Conservation (phyloP, 1,284 basidiomycete species). For the Cryptococcus sp. region DNA sequence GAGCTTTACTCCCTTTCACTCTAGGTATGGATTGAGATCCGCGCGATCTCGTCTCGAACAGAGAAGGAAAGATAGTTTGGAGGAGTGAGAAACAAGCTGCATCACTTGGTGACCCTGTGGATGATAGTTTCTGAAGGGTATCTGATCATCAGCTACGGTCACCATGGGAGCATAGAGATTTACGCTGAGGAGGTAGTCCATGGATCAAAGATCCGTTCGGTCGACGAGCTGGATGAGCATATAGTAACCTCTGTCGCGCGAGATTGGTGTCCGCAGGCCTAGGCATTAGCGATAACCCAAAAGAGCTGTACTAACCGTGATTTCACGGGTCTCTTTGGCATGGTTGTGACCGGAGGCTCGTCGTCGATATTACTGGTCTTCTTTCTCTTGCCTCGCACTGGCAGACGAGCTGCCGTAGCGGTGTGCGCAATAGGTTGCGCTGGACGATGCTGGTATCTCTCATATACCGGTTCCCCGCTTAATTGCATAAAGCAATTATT, state of each 20-base stretch:
- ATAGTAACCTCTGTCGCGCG: constrained; percentile 40
- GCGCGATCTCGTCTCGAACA: constrained; percentile 6
- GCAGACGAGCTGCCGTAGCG: too few relatives aligned
- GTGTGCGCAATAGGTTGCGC: neutral
- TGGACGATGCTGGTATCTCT: constrained; percentile 20
- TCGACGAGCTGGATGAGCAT: constrained; percentile 29
- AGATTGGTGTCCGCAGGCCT: constrained; percentile 24
- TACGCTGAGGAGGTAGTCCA: constrained; percentile 42
- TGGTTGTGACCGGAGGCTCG: too few relatives aligned
- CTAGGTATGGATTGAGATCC: constrained; percentile 2
- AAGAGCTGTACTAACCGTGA: neutral
- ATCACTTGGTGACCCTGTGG: constrained; percentile 4
- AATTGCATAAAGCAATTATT: constrained; percentile 52
- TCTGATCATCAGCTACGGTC: constrained; percentile 19
- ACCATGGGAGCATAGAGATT: neutral
- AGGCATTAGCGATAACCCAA: constrained; percentile 4
- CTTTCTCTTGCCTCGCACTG: neutral
- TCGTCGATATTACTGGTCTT: neutral
- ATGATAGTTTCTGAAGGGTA: constrained; percentile 27
- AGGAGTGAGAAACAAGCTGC: constrained; percentile 7
- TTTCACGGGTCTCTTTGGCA: too few relatives aligned
- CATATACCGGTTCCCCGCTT: constrained; percentile 47
- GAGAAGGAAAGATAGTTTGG: constrained; percentile 16
- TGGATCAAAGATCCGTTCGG: constrained; percentile 12
- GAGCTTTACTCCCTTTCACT: constrained; percentile 5